Evolutionary conservation across 2,329 filamentous ascomycete genomes (phyloP), one percentile per base, ranked within the genome.

Genomic region (Botrytis paeoniae): DNA sequence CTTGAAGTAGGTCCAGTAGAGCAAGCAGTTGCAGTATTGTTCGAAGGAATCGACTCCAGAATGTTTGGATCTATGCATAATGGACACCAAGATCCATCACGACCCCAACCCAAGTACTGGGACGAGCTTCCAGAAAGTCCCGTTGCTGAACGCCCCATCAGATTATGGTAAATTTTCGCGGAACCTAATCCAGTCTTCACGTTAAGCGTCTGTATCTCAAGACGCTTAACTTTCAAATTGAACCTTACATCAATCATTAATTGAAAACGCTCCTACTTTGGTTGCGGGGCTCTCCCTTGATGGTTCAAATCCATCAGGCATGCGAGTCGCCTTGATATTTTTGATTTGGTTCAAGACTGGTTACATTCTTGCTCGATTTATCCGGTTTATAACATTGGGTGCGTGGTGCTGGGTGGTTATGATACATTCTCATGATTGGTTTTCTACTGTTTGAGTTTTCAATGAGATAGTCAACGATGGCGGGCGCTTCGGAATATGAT

Each of bases 221-320:
- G 59, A 9, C 22, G 22, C 35, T 61, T 7, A n/a, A 39, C 22
- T 61, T 61, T 9, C 35, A 61, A 39, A 59, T 18, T 37, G 35
- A 61, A 39, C 22, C 59, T 37, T 9, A 41, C 32, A 6, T 22
- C 25, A 41, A 14, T 39, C 25, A 39, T 29, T 57, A 20, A 57
- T 64, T 59, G 61, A 71, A 71, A 71, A 71, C 70, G 39, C 70
- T 43, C 70, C 70, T 71, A 71, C 69, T 71, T 35, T 71, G 69
- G 69, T 41, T 71, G 60, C 48, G 70, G 39, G 70, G 48, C 45
- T 43, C 70, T 66, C 63, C 61, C 70, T 71, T 65, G 70, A 37
- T 65, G 70, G 48, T 51, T 65, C 32, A 35, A 65, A 39, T 71
- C 61, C 61, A 71, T 59, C 70, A 60, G 62, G 70, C 70, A 71